phyloP scores from a whole-genome alignment of 495 filamentous ascomycete genomes.

The Neurospora sp. region DNA sequence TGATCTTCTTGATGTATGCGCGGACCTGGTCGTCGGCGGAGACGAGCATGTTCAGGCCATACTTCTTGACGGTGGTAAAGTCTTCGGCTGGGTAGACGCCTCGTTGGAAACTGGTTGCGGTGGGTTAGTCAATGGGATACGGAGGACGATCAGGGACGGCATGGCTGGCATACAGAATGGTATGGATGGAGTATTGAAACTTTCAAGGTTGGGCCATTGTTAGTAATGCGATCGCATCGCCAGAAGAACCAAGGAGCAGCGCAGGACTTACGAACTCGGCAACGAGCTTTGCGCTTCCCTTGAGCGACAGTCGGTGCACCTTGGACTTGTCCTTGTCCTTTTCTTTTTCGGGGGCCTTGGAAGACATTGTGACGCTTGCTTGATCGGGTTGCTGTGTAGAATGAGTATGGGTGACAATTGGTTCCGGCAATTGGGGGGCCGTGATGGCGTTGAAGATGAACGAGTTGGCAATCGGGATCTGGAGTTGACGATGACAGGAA shows the following conservation, averaged over 20 bases:
- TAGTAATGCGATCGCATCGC: background rate
- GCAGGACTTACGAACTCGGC: constrained; percentile 73
- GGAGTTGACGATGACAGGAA: background rate
- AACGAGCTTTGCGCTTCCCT: constrained; percentile 87
- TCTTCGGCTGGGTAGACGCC: constrained; percentile 97
- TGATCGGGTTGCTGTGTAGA: background rate
- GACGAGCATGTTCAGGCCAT: constrained; percentile 98
- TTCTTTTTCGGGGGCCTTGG: constrained; percentile 23
- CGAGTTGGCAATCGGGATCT: background rate
- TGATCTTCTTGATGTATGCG: constrained; percentile 98
- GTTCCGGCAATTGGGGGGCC: background rate
- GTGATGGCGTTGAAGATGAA: background rate
- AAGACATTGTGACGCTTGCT: constrained; percentile 8
- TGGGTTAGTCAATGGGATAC: background rate
- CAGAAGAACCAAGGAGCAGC: background rate
- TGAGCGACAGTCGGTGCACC: constrained; percentile 85
- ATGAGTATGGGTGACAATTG: background rate
- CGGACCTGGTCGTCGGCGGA: constrained; percentile 96
- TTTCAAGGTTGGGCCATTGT: constrained; percentile 21
- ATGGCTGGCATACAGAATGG: constrained; percentile 55
- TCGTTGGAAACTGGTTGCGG: constrained; percentile 65
- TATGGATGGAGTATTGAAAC: constrained; percentile 97
- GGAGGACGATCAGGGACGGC: constrained; percentile 1
- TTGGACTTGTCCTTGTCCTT: constrained; percentile 90
- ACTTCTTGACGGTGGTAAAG: constrained; percentile 97